phyloP scores from a whole-genome alignment of 805 yeast genomes.

The Candida tibetensis region DNA sequence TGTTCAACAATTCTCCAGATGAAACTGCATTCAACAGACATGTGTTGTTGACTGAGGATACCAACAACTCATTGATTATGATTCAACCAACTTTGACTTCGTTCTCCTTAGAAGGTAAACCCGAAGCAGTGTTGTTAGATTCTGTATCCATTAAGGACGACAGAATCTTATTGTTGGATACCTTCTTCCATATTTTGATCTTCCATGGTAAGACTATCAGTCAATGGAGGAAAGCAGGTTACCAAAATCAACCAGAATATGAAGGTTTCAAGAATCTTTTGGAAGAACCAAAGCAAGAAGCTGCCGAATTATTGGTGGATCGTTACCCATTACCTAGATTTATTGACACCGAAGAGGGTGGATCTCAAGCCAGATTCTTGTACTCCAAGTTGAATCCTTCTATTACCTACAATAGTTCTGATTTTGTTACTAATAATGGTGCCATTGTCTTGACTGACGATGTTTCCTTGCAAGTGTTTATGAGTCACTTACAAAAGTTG shows the following conservation, averaged over 20 bases:
- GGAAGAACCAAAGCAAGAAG: conserved; percentile 88
- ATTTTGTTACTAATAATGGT: conserved; percentile 44
- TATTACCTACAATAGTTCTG: conserved; percentile 68
- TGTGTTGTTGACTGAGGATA: conserved; percentile 85
- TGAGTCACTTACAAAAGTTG: conserved; percentile 89
- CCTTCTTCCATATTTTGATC: conserved; percentile 93
- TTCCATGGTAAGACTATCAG: conserved; percentile 95
- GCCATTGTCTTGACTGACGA: conserved; percentile 95
- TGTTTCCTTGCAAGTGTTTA: conserved; percentile 90
- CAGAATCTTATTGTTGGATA: conserved; percentile 82
- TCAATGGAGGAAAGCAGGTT: conserved; percentile 93
- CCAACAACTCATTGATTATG: conserved; percentile 90
- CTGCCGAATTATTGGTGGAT: conserved; percentile 85
- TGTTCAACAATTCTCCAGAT: conserved; percentile 97
- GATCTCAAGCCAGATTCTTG: conserved; percentile 96
- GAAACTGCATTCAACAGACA: conserved; percentile 98
- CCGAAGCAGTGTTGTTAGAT: conserved; percentile 89
- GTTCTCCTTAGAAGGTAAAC: conserved; percentile 72
- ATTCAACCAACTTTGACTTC: conserved; percentile 95
- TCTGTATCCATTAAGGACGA: conserved; percentile 90
- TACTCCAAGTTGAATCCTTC: conserved; percentile 94
- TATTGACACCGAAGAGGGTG: conserved; percentile 96
- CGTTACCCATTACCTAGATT: conserved; percentile 97
- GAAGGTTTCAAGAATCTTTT: conserved; percentile 82
- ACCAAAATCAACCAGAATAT: conserved; percentile 88